Base-by-base conservation (phyloP, 768 basidiomycete species). In the Phylloporus scabripes region DNA sequence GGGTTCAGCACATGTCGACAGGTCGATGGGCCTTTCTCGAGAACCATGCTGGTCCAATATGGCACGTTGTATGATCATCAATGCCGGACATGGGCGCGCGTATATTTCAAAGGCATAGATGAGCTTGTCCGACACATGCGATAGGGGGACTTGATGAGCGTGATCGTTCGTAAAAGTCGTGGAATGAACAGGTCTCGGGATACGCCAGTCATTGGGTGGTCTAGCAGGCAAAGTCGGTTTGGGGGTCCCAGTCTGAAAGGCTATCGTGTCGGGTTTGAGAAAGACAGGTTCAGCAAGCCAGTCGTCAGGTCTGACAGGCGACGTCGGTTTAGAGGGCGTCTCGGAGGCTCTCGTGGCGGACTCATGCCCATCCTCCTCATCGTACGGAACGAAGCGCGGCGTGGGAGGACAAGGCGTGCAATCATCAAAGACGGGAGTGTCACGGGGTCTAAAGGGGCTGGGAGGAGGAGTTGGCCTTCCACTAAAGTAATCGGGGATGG, bases 321-420 rank as follows among this genome's bases (percentile, higher is more conserved):
- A 6, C 7, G 26, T 42, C 41, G 41, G 41, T 17, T 18, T 8
- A 7, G 41, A 29, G 24, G 7, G 24, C 4, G 9, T 31, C 29
- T 14, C 8, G 12, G 29, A 15, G 33, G 1, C 15, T 33, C 33
- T 33, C 33, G 14, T n/a, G 9, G 5, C n/a, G 9, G 17, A n/a
- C n/a, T n/a, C 34, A 9, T 33, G 15, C 15, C 32, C 32, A 33
- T 44, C 26, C 18, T 9, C 15, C 8, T 7, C 29, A n/a, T 7
- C 0, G 17, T 17, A 39, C 6, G 38, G 50, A 14, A 55, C 49
- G 21, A 12, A 45, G 15, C 0, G 14, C 20, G 60, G 60, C 1
- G 53, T 48, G 3, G 48, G 40, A 11, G 60, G 60, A 41, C 57
- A 62, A 2, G 60, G 49, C 7, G 53, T 45, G 26, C 49, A 7